Percentiles rank a stretch among this genome's conserved stretches.
Conservation (phyloP, 2,329 filamentous ascomycete genomes). For the Colletotrichum spaethianum region DNA sequence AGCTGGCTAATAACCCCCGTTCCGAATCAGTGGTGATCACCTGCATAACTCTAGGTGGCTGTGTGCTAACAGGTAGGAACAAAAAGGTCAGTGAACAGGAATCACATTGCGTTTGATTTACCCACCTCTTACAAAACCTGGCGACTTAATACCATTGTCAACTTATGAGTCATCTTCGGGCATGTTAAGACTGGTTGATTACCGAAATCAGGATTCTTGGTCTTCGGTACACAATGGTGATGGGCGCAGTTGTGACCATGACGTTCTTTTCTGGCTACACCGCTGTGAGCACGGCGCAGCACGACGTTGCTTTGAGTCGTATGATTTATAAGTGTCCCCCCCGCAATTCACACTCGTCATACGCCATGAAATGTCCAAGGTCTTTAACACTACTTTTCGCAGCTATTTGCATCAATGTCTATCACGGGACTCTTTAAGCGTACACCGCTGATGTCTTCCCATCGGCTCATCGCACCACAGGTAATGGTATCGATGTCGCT, state of each 20-base stretch:
- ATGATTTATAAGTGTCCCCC: conserved; percentile 46
- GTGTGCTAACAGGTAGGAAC: not conserved
- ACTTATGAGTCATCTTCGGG: too few relatives aligned
- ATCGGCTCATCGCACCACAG: conserved; percentile 79
- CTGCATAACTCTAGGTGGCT: not conserved
- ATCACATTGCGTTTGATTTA: not conserved
- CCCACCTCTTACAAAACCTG: not conserved
- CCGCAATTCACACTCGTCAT: too few relatives aligned
- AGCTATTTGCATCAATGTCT: conserved; percentile 76
- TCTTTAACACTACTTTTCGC: conserved; percentile 45
- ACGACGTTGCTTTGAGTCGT: conserved; percentile 79
- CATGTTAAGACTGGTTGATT: too few relatives aligned
- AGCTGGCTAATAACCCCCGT: not conserved
- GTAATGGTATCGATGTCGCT: conserved; percentile 79
- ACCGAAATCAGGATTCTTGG: too few relatives aligned
- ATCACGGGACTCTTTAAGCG: conserved; percentile 78
- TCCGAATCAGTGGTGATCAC: not conserved
- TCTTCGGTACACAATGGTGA: conserved; percentile 70
- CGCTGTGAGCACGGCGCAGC: conserved; percentile 70
- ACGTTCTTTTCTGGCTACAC: conserved; percentile 83
- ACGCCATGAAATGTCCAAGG: too few relatives aligned
- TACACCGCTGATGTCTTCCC: conserved; percentile 75
- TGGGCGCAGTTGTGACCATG: conserved; percentile 77
- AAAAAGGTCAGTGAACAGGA: not conserved
- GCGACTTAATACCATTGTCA: too few relatives aligned